phyloP scores from a whole-genome alignment of 2,329 filamentous ascomycete species.

The Arthrinium phaeospermum region DNA sequence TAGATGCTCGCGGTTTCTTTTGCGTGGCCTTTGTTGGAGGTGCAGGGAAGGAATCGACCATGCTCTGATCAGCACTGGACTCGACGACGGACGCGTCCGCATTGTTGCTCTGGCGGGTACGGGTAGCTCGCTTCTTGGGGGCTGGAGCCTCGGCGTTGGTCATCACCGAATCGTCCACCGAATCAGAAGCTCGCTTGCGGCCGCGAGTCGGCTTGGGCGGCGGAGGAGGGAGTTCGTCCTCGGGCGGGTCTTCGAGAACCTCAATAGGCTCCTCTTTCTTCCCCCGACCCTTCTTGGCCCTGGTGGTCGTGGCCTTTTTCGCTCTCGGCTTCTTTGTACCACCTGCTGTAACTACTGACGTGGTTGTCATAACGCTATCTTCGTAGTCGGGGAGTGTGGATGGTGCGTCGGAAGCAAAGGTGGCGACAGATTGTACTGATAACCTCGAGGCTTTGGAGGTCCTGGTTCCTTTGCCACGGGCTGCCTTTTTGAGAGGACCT shows the following conservation, averaged over 20 bases:
- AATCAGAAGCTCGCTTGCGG: slow-evolving; percentile 69
- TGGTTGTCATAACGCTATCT: slow-evolving; percentile 65
- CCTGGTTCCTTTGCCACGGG: slow-evolving; percentile 58
- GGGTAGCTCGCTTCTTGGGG: slow-evolving; percentile 64
- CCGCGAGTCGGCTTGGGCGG: slow-evolving; percentile 53
- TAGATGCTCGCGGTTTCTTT: slow-evolving; percentile 54
- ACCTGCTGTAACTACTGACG: slow-evolving; percentile 63
- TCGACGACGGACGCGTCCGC: slow-evolving; percentile 47
- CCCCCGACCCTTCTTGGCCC: slow-evolving; percentile 50
- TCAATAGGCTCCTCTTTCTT: slow-evolving; percentile 63
- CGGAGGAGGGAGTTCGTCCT: slow-evolving; percentile 39
- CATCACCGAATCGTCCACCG: slow-evolving; percentile 55
- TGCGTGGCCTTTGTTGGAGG: slow-evolving; percentile 41
- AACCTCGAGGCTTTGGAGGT: slow-evolving; percentile 73
- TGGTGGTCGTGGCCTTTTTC: slow-evolving; percentile 60
- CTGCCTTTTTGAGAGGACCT: slow-evolving; percentile 56
- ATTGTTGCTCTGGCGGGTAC: slow-evolving; percentile 54
- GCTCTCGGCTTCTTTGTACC: slow-evolving; percentile 55
- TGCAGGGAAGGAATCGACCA: slow-evolving; percentile 41
- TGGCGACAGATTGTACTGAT: slow-evolving; percentile 63
- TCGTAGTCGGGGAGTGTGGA: slow-evolving; percentile 56
- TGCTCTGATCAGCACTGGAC: slow-evolving; percentile 45
- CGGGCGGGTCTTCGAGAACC: slow-evolving; percentile 45
- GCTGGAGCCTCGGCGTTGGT: slow-evolving; percentile 54
- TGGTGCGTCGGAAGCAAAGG: slow-evolving; percentile 54